Conservation (phyloP, 768 basidiomycete genomes). For the Rubroboletus pulcherrimus region DNA sequence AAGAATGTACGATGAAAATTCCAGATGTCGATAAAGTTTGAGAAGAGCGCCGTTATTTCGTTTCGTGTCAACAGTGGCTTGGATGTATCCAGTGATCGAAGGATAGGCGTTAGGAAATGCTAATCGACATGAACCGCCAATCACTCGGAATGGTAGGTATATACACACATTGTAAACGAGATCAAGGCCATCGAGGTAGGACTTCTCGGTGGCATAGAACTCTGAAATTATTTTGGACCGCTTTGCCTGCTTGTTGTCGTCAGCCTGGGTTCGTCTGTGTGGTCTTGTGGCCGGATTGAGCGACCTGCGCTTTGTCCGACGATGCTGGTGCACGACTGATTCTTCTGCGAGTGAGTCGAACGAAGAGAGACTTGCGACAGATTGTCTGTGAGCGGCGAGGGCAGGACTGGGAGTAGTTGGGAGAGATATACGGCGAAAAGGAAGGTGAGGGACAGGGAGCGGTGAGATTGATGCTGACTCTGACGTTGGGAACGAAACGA, state of each 20-base stretch:
- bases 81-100: conserved; percentile 65
- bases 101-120: conserved; percentile 82
- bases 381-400: conserved; percentile 46
- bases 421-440: conserved; percentile 62
- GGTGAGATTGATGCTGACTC: conserved; percentile 24
- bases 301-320: conserved; percentile 36
- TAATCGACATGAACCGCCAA: conserved; percentile 27
- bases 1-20: conserved; percentile 79
- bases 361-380: conserved; percentile 67
- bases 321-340: conserved; percentile 18
- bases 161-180: conserved; percentile 73
- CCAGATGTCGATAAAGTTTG: conserved; percentile 91
- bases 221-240: conserved; percentile 71
- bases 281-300: conserved; percentile 22
- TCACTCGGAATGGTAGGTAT: background rate
- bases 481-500: conserved; percentile 33
- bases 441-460: conserved; percentile 46
- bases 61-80: conserved; percentile 66
- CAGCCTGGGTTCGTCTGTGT: conserved; percentile 36
- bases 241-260: conserved; percentile 52
- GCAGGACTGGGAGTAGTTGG: conserved; percentile 48
- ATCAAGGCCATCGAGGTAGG: conserved; percentile 79
- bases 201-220: conserved; percentile 76
- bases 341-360: conserved; percentile 69
- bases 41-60: conserved; percentile 72